Base-by-base conservation (phyloP, 345 rosid species). In the Euphorbia lathyris region DNA sequence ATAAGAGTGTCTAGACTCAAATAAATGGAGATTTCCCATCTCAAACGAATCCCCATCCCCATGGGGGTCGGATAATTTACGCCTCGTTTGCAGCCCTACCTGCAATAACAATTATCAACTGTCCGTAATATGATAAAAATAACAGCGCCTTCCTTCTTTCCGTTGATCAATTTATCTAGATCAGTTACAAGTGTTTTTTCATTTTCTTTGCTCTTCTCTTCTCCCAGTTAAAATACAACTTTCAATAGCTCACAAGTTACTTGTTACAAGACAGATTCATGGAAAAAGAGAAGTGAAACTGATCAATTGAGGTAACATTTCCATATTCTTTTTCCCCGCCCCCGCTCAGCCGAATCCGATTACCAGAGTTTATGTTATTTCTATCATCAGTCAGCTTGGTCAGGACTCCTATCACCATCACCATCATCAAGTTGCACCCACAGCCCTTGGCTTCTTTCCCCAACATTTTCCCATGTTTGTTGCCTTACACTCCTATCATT, bases 371-470 rank as follows among this genome's bases (percentile, higher is more conserved):
- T 17, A 9, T 1, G 20, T 67, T n/a, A 66, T 40, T 29, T 34
- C 43, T 13, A 29, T 1, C 34, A 27, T 83, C 79, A 83, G 36
- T 76, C 84, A 74, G 81, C 86, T 72, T 67, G 81, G 58, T 79
- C 52, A 0, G 88, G 90, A 74, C 84, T 82, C 51, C 83, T 75
- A 23, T 78, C 74, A 7, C 70, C 83, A 19, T 80, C 83, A 1
- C 75, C 85, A 30, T 79, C 89, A 6, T 83, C 88, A 7, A 88
- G 85, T 51, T 82, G 86, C 7, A 78, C 85, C 98, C 97, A 87
- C 70, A 88, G 62, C 68, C 83, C 80, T 67, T 64, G 83, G 74
- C 82, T 87, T 79, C 88, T 83, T 71, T 88, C 93, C 67, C 79
- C 90, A 32, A 83, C 86, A 47, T 86, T 89, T 66, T 88, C 98